Evolutionary conservation across 139 green algal genomes (phyloP).

Genomic region (Picochlorum sp.): DNA sequence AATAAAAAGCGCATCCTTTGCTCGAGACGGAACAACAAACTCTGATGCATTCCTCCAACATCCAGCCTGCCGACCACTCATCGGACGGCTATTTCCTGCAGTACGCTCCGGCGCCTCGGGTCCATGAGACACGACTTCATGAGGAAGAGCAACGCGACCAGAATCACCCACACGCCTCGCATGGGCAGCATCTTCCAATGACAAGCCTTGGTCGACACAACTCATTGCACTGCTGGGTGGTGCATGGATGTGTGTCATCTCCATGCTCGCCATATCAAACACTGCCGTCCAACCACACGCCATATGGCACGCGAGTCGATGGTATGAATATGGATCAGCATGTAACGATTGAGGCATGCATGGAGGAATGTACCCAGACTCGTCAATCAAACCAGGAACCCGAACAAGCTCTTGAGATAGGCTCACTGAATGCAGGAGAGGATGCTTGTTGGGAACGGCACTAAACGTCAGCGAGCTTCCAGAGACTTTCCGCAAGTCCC

Average conservation of each 20-base stretch:
- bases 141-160: not conserved
- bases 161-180: not conserved
- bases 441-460: slow-evolving; percentile 20
- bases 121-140: not conserved
- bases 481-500: slow-evolving; percentile 21
- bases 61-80: not conserved
- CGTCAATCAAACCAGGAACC: slow-evolving; percentile 16
- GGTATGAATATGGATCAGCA: slow-evolving; percentile 11
- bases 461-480: slow-evolving; percentile 5
- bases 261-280: slow-evolving; percentile 5
- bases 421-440: slow-evolving; percentile 14
- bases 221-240: not conserved
- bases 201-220: no score
- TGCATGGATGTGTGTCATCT: slow-evolving; percentile 30
- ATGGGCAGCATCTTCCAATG: no score
- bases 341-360: slow-evolving; percentile 20
- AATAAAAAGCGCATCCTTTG: slow-evolving; percentile 15
- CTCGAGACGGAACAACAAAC: slow-evolving; percentile 25
- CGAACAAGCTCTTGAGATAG: slow-evolving; percentile 10
- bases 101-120: not conserved
- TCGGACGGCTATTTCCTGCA: no score
- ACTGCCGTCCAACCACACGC: slow-evolving; percentile 26
- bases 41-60: slow-evolving; percentile 16
- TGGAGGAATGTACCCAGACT: slow-evolving; percentile 14
- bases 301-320: slow-evolving; percentile 26